Conservation (phyloP, 75 land plant genomes). For the Sequoiadendron giganteum region DNA sequence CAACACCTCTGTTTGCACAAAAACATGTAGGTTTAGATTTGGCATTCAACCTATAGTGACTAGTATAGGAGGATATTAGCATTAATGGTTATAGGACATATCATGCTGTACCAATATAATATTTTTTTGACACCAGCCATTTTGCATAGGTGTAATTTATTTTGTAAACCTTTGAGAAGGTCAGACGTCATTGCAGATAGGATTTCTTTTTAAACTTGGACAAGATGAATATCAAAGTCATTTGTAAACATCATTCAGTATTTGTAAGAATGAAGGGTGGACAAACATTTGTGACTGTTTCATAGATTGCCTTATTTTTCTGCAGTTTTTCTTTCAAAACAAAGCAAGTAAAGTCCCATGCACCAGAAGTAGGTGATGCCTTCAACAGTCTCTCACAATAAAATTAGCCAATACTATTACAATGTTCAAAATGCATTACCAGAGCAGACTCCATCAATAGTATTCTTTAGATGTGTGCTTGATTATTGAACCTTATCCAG, state of each 20-base stretch:
- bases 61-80: background rate
- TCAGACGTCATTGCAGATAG: background rate
- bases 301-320: background rate
- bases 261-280: background rate
- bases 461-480: background rate
- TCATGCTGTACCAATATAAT: background rate
- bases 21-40: background rate
- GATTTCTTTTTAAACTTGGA: background rate
- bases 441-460: background rate
- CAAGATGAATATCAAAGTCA: background rate
- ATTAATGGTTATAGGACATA: background rate
- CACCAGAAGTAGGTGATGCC: background rate
- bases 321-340: background rate
- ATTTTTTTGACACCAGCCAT: background rate
- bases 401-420: background rate
- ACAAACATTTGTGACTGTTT: background rate
- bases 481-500: background rate
- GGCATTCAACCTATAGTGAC: background rate
- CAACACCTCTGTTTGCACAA: background rate
- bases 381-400: background rate
- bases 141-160: background rate
- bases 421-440: background rate
- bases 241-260: background rate
- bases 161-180: background rate
- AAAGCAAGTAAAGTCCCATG: background rate